Percentiles rank a stretch among this genome's conserved stretches.
Conservation (phyloP, 2,329 filamentous ascomycete species). For the Reticulascus tulasneorum region DNA sequence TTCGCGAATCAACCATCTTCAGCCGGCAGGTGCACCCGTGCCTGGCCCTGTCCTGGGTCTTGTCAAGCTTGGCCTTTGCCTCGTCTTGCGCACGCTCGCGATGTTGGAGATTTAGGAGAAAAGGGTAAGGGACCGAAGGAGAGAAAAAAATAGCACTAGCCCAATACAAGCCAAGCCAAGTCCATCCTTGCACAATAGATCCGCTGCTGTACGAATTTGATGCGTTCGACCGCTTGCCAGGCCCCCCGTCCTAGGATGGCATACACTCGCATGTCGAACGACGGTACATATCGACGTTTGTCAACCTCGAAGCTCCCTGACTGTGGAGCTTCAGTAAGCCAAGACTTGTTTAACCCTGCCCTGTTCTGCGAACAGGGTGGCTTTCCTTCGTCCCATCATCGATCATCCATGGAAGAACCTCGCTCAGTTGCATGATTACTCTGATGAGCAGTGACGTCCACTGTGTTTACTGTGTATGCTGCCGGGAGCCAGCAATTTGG, state of each 20-base stretch:
- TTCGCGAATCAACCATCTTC: slow-evolving; percentile 2
- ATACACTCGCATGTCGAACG: slow-evolving; percentile 8
- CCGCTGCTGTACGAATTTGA: slow-evolving; percentile 3
- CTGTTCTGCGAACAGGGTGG: no score
- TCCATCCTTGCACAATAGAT: slow-evolving; percentile 4
- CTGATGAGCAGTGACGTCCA: no score
- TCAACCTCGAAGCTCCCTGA: slow-evolving; percentile 5
- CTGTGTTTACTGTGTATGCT: no score
- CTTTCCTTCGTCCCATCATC: no score
- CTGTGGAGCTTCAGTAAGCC: slow-evolving; percentile 9
- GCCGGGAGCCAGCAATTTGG: no score
- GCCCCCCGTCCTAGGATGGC: slow-evolving; percentile 5
- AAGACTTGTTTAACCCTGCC: no score
- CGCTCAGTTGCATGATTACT: no score
- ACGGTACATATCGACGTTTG: no score
- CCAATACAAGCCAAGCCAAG: no score
- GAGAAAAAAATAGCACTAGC: slow-evolving; percentile 2
- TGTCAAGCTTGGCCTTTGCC: slow-evolving; percentile 3
- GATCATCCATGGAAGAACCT: no score
- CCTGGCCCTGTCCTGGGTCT: slow-evolving; percentile 1
- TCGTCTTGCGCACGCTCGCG: no score
- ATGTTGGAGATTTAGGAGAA: slow-evolving; percentile 3
- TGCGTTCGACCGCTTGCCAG: slow-evolving; percentile 7
- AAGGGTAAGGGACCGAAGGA: slow-evolving; percentile 6
- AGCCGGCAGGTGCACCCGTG: slow-evolving; percentile 6